Base-by-base conservation (phyloP, 257 asterid genomes). In the Craterostigma plantagineum region DNA sequence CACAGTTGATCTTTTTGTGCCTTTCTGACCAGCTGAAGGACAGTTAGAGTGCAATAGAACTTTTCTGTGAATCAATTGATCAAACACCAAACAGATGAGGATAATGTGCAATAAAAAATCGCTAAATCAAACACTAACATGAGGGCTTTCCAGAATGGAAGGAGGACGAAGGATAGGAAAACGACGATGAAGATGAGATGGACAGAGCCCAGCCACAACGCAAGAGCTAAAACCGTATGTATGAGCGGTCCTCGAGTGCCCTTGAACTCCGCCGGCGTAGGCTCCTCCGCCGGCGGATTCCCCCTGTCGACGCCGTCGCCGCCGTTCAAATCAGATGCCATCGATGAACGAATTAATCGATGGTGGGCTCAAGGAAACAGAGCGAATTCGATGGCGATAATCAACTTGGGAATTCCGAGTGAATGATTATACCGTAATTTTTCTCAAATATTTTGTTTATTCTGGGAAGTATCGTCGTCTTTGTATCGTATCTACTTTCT, bases 131-230 rank as follows among this genome's bases (percentile, higher is more conserved):
- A 12, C 27, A 70, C 81, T 16, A 54, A 80, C 97, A 71, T 52
- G 46, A 81, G 52, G 38, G 92, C 70, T 61, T 61, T 73, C 48
- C 64, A 53, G 43, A 76, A 56, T 16, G 97, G 79, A 42, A 86
- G 70, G 63, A 81, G 61, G 38, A 71, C 7, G 59, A 81, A 71
- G 33, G 97, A 69, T 57, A 61, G 53, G 33, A 78, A 37, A 44
- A 79, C 12, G 40, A 73, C 10, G 23, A 71, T 0, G 36, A 53
- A 39, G 56, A 38, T 81, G 42, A 81, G 50, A 65, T 86, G 97
- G 42, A 78, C 51, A 3, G 73, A 53, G 27, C 97, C 95, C 34
- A 86, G 74, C 95, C 92, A 81, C 50, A 81, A 3, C 4, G 33
- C 14, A 34, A 86, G 43, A 9, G 95, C 82, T 17, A 86, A 33